Percentiles rank a stretch among this genome's conserved stretches.
These are phyloP conservation scores for Linnemannia hyalina DNA, from an alignment of 192 early-diverging fungal genomes.

Conservation along the genomic window DNA sequence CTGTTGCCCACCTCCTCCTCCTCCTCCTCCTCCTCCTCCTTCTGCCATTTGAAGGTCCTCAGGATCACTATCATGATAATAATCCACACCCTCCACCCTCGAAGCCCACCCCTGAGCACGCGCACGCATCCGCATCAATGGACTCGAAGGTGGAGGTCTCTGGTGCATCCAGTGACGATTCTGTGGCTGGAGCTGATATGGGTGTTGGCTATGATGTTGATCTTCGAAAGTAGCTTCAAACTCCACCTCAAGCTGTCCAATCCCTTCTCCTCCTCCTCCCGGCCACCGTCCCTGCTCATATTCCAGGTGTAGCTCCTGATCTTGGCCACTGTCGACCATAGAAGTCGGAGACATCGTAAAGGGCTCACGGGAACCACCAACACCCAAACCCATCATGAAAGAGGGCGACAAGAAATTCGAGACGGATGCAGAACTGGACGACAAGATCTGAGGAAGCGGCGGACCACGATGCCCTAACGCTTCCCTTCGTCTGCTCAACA, in stretches of 20 bases:
- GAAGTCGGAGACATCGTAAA: background rate
- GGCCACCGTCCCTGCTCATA: background rate
- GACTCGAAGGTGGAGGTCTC: conserved; percentile 1
- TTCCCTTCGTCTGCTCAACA: background rate
- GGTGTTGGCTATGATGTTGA: background rate
- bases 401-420: background rate
- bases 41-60: background rate
- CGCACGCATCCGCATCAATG: background rate
- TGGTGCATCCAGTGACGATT: background rate
- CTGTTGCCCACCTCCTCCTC: too few relatives aligned
- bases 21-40: background rate
- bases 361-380: background rate
- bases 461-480: background rate
- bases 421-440: background rate
- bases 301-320: background rate
- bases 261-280: background rate
- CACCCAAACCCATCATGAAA: background rate
- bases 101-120: conserved; percentile 29
- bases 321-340: background rate
- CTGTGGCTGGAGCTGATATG: background rate
- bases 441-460: background rate
- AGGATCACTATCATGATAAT: conserved; percentile 27
- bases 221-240: background rate
- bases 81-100: conserved; percentile 4
- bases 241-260: background rate